phyloP scores from a whole-genome alignment of 768 basidiomycete species.

The Auriscalpium vulgare region DNA sequence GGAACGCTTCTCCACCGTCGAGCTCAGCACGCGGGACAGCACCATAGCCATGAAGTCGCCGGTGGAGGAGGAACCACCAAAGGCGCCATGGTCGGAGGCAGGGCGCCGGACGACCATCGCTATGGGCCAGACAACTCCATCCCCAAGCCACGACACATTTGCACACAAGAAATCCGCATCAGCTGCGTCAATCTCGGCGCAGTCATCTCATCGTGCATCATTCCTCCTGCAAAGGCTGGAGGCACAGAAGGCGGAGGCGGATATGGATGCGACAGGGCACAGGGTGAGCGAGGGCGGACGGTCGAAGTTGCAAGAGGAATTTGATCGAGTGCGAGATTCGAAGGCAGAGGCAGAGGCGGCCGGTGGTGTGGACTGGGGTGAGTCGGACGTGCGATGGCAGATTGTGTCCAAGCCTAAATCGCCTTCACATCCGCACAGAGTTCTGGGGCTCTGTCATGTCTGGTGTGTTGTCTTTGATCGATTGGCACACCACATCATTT shows the following conservation, averaged over 20 bases:
- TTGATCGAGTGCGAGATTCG: conserved; percentile 58
- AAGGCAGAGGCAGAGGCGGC: conserved; percentile 29
- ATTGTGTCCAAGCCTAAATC: too few relatives aligned
- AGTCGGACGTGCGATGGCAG: not conserved
- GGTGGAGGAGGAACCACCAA: conserved; percentile 17
- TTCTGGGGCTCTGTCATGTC: conserved; percentile 96
- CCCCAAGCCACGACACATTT: not conserved
- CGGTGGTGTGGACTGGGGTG: conserved; percentile 70
- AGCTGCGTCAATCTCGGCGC: conserved; percentile 37
- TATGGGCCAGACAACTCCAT: not conserved
- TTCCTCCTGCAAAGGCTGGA: conserved; percentile 51
- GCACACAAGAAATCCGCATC: conserved; percentile 60
- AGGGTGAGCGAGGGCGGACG: conserved; percentile 55
- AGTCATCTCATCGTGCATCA: conserved; percentile 42
- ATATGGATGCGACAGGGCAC: conserved; percentile 27
- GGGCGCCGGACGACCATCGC: conserved; percentile 15
- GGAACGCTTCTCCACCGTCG: conserved; percentile 50
- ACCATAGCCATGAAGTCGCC: conserved; percentile 19
- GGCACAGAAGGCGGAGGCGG: conserved; percentile 35
- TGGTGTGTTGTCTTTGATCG: conserved; percentile 34
- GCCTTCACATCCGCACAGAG: conserved; percentile 27
- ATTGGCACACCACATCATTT: not conserved
- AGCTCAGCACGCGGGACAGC: conserved; percentile 30
- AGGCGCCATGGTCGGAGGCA: conserved; percentile 14
- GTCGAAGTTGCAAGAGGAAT: conserved; percentile 70